Evolutionary conservation across 805 yeast genomes (phyloP), one percentile per base, ranked within the genome.

Genomic region (Candida pini): DNA sequence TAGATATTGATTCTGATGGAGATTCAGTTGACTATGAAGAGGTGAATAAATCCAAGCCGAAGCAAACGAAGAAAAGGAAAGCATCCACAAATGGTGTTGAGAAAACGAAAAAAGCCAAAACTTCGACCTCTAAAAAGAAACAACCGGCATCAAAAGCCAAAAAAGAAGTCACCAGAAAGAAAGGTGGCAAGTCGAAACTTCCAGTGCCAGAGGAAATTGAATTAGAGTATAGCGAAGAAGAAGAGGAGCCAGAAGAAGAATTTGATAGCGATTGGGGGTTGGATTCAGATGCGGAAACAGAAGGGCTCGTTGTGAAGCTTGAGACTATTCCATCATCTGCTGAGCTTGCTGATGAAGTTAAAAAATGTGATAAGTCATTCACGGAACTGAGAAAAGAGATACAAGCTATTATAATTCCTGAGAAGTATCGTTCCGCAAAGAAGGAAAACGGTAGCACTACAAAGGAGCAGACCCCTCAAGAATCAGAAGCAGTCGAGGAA

Each of bases 191-290:
- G 56, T 44, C 29, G 51, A 47, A n/a, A n/a, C n/a, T n/a, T n/a
- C n/a, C n/a, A n/a, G n/a, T n/a, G n/a, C n/a, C n/a, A n/a, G n/a
- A n/a, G n/a, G n/a, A n/a, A n/a, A n/a, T n/a, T n/a, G n/a, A n/a
- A n/a, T n/a, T n/a, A n/a, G n/a, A n/a, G n/a, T n/a, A n/a, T n/a
- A n/a, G n/a, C 22, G 24, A n/a, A 29, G 34, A 28, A 33, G 31
- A 23, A 19, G 36, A 36, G 30, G 44, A 36, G 28, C 35, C 34
- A 19, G 38, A 37, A 28, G 29, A 49, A 40, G 40, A 36, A 35
- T 25, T 35, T 36, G 43, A 55, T 40, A 38, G 53, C 40, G 52
- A 55, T 45, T 35, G 64, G 57, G 57, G 51, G 21, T 24, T 49
- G 26, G 54, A 49, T 44, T 33, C 57, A 27, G 48, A 33, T 26